These are phyloP conservation scores for Citrus sinensis DNA, from an alignment of 345 rosid genomes.

Conservation along the genomic window DVS_A1.0 CM039167.1:21985501-21986000, in stretches of 20 bases:
- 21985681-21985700: conserved; percentile 88
- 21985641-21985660: conserved; percentile 7
- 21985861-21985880: neutral
- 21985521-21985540: conserved; percentile 62
- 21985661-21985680: conserved; percentile 74
- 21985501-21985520: conserved; percentile 82
- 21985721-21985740: conserved; percentile 97
- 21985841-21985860: neutral
- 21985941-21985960: neutral
- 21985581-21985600: conserved; percentile 53
- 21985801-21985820: neutral
- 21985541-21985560: conserved; percentile 59
- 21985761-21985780: conserved; percentile 77
- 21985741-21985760: conserved; percentile 90
- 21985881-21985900: neutral
- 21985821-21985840: neutral
- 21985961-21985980: neutral
- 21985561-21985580: conserved; percentile 73
- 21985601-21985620: conserved; percentile 18
- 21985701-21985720: conserved; percentile 97
- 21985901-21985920: neutral
- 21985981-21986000: neutral
- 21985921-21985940: neutral
- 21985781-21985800: conserved; percentile 8
- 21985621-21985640: conserved; percentile 7